Percentiles rank a stretch among this genome's conserved stretches.
Conservation (phyloP, 1,284 basidiomycete species). For the Agroathelia rolfsii region DNA sequence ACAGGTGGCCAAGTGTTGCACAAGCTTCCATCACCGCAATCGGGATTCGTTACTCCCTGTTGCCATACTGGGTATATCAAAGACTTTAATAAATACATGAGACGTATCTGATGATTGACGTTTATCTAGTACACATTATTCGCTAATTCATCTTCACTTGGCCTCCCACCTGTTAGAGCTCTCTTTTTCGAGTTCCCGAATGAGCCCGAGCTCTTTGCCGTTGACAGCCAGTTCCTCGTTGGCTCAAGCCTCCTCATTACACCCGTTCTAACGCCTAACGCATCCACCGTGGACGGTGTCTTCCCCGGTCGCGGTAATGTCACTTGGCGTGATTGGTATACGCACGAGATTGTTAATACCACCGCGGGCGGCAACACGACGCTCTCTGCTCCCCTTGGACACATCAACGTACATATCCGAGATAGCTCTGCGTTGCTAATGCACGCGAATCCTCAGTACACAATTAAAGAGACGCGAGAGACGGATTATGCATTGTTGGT, state of each 20-base stretch:
- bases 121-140: slow-evolving; percentile 58
- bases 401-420: slow-evolving; percentile 64
- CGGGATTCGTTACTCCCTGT: slow-evolving; percentile 49
- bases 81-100: slow-evolving; percentile 5
- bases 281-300: slow-evolving; percentile 38
- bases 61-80: slow-evolving; percentile 70
- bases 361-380: slow-evolving; percentile 30
- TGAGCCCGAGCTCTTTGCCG: slow-evolving; percentile 50
- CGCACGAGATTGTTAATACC: slow-evolving; percentile 41
- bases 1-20: slow-evolving; percentile 67
- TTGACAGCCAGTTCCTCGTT: slow-evolving; percentile 65
- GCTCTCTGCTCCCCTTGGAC: slow-evolving; percentile 48
- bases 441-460: slow-evolving; percentile 46
- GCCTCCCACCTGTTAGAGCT: slow-evolving; percentile 61
- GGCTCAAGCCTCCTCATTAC: slow-evolving; percentile 64
- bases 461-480: slow-evolving; percentile 44
- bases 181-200: slow-evolving; percentile 72
- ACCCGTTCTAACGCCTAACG: slow-evolving; percentile 52
- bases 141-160: slow-evolving; percentile 50
- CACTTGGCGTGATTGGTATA: slow-evolving; percentile 72
- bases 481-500: slow-evolving; percentile 47
- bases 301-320: slow-evolving; percentile 53
- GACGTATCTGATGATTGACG: slow-evolving; percentile 4
- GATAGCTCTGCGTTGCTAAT: slow-evolving; percentile 49
- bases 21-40: slow-evolving; percentile 67